Evolutionary conservation across 2,329 filamentous ascomycete species (phyloP), one percentile per base, ranked within the genome.

Genomic region (Xylaria sp.): DNA sequence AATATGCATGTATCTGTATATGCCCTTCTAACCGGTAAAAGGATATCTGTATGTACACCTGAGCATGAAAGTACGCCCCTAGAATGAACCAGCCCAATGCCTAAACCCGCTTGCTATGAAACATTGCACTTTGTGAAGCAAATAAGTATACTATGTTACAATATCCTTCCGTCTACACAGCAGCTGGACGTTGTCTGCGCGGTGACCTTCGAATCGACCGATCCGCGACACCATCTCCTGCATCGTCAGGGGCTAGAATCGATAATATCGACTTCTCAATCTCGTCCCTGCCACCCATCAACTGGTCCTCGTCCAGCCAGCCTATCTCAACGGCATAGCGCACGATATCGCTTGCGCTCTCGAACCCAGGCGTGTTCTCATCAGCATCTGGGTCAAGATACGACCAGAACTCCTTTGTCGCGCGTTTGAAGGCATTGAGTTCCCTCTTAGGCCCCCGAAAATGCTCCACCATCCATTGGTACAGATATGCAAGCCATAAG

Each of bases 401-500:
- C 54, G 74, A 76, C 84, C 85, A 87, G 72, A 90, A 75, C 77
- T 89, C 87, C 63, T 77, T 80, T 1, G 87, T 89, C 51, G 81
- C 77, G 18, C 78, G 79, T 66, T 80, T 82, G 74, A 90, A 90
- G 2, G 72, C 69, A 3, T 74, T 75, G 13, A 89, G 75, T 23
- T 85, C 83, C 67, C 80, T 81, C 72, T 81, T 83, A 9, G 82
- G 80, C 5, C 87, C 87, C 12, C 73, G 70, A 71, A 87, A 89
- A 69, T 84, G 81, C n/a, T 63, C 59, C 15, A 65, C 28, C 65
- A 89, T 78, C 76, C 89, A 89, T 44, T 82, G 80, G 73, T 89
- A 89, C 5, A 90, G 80, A 70, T 90, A 91, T 2, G 87, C 86
- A 51, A 91, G 82, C 89, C 89, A 91, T 20, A 91, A 80, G 1